Evolutionary conservation across 805 yeast species (phyloP), one percentile per base, ranked within the genome.

Genomic region (Kazachstania taianensis): DNA sequence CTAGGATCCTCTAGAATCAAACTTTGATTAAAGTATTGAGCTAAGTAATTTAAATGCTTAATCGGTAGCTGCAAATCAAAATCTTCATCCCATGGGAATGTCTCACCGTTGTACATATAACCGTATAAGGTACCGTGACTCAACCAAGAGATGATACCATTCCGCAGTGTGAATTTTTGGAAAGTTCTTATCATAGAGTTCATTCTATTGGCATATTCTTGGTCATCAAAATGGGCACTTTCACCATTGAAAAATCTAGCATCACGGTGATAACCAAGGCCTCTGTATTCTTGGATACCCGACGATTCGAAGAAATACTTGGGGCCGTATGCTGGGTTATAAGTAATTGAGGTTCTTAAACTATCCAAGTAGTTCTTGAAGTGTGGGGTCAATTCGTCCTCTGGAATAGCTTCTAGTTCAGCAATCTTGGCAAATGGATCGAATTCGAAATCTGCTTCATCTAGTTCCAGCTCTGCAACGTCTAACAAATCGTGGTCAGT

Each of bases 41-140:
- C 73, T 29, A 75, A 47, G 30, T 50, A 50, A 40, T 65, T 60
- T 41, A 76, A 49, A 29, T 72, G 70, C 8, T 42, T 51, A 39
- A 71, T 60, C 1, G 83, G 72, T 61, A 77, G 66, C 43, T 76
- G 80, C 20, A 77, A 75, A 57, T 78, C 84, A 34, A 73, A 57
- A 52, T 78, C 84, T 36, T 68, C 63, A 50, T 78, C 84, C 81
- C 82, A 78, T 1, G 81, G 80, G 52, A 78, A 66, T 5, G 64
- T 59, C 37, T 71, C 44, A 0, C 83, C 82, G 48, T 75, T 75
- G 72, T 81, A 74, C 43, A 72, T 61, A 72, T 81, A 76, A 9
- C 79, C 74, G 24, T 75, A 61, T 43, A 77, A 59, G 2, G 80
- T 60, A 1, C 84, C 84, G 49, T 77, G 82, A 1, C 80, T 80